Percentiles rank a stretch among this genome's conserved stretches.
These are phyloP conservation scores for Dactylonectria macrodidyma DNA, from an alignment of 2,329 filamentous ascomycete genomes.

Conservation along the genomic window DNA sequence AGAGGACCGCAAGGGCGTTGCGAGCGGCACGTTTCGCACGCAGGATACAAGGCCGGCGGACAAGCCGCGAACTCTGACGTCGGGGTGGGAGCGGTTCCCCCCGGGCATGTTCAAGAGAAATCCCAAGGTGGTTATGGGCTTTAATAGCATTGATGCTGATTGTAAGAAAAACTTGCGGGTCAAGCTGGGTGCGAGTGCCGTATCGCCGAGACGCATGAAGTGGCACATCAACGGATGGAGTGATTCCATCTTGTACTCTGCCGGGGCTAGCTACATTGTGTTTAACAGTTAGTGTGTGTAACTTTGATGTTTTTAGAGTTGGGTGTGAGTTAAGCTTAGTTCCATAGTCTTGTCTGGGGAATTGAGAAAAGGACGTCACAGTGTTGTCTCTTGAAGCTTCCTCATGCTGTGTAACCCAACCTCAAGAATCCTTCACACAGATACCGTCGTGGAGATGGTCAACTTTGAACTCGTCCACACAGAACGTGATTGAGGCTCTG, in stretches of 20 bases:
- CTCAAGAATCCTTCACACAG: too few relatives aligned
- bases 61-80: neutral
- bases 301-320: too few relatives aligned
- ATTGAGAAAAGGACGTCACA: too few relatives aligned
- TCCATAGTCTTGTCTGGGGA: too few relatives aligned
- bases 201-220: conserved; percentile 8
- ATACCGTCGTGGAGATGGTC: too few relatives aligned
- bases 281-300: neutral
- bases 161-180: conserved; percentile 13
- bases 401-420: too few relatives aligned
- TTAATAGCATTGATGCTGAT: conserved; percentile 16
- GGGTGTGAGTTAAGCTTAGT: too few relatives aligned
- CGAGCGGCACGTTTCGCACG: conserved; percentile 33
- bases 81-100: neutral
- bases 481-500: too few relatives aligned
- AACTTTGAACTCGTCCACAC: too few relatives aligned
- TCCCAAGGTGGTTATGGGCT: conserved; percentile 27
- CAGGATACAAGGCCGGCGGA: conserved; percentile 12
- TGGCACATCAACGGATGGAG: conserved; percentile 29
- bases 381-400: too few relatives aligned
- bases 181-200: conserved; percentile 7
- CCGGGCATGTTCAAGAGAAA: conserved; percentile 1
- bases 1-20: conserved; percentile 18
- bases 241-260: conserved; percentile 12
- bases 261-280: conserved; percentile 22